Conservation (phyloP, 129 eudicot genomes). For the Silybum marianum region DNA sequence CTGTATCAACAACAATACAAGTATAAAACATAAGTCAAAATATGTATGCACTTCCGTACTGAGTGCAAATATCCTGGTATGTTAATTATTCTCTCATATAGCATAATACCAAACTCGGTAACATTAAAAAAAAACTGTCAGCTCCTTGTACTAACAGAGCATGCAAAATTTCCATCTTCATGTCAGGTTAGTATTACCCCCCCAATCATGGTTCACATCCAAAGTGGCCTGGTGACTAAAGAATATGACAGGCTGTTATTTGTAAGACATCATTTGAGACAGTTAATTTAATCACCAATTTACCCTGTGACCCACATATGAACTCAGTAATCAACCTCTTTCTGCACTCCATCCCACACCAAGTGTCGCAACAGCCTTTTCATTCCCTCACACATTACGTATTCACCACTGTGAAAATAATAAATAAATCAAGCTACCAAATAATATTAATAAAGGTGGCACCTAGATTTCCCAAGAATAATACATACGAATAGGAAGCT, state of each 20-base stretch:
- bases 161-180: not conserved
- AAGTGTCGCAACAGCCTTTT: not conserved
- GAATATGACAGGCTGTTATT: not conserved
- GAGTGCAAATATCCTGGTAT: not conserved
- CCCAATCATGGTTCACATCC: not conserved
- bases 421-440: not conserved
- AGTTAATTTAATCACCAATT: not conserved
- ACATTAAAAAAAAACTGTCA: not conserved
- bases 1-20: conserved; percentile 37
- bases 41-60: not conserved
- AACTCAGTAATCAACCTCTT: not conserved
- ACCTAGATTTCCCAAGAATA: not conserved
- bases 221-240: not conserved
- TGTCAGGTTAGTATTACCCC: not conserved
- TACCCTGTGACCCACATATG: not conserved
- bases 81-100: not conserved
- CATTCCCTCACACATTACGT: not conserved
- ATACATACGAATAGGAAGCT: not conserved
- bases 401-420: not conserved
- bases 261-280: not conserved
- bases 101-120: not conserved
- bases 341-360: not conserved
- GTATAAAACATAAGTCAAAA: not conserved
- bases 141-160: not conserved
- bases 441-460: not conserved